Percentiles rank a stretch among this genome's conserved stretches.
These are phyloP conservation scores for Russula brevipes DNA, from an alignment of 768 basidiomycete genomes.

Conservation along the genomic window DNA sequence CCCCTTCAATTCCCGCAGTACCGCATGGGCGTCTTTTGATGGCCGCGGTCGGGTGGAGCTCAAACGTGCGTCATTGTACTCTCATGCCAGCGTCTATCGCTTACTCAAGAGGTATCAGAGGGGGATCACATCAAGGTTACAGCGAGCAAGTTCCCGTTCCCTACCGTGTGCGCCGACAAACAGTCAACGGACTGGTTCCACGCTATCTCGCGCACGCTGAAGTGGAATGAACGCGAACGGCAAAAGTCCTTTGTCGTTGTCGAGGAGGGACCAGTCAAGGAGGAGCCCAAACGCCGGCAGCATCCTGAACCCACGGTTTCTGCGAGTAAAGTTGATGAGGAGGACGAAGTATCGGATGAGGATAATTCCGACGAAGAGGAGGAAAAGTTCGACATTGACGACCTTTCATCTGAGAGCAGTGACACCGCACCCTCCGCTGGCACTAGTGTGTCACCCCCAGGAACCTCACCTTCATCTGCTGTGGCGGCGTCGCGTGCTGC, in stretches of 20 bases:
- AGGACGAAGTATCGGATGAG: conserved; percentile 38
- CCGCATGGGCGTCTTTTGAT: conserved; percentile 98
- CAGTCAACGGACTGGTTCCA: conserved; percentile 99
- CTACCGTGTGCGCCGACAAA: conserved; percentile 95
- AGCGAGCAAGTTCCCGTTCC: conserved; percentile 96
- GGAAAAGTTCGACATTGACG: conserved; percentile 90
- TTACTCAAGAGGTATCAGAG: conserved; percentile 48
- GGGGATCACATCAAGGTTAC: conserved; percentile 99
- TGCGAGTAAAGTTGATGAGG: conserved; percentile 25
- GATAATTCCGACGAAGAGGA: conserved; percentile 61
- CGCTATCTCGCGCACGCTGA: conserved; percentile 90
- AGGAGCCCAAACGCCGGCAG: conserved; percentile 12
- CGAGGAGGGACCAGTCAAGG: conserved; percentile 68
- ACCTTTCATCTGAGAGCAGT: conserved; percentile 42
- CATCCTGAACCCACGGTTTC: background rate
- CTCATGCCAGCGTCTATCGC: conserved; percentile 3
- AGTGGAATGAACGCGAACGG: conserved; percentile 98
- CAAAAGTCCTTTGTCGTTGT: conserved; percentile 99
- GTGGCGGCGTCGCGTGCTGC: conserved; percentile 19
- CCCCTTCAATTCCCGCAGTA: conserved; percentile 97
- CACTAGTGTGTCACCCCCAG: background rate
- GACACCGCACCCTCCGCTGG: background rate
- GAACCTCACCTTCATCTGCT: conserved; percentile 4
- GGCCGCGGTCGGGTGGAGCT: conserved; percentile 94
- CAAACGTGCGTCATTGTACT: conserved; percentile 58